Evolutionary conservation across 208 protist genomes (phyloP), one percentile per base, ranked within the genome.

Genomic region (Trypanosoma conorhini): DNA sequence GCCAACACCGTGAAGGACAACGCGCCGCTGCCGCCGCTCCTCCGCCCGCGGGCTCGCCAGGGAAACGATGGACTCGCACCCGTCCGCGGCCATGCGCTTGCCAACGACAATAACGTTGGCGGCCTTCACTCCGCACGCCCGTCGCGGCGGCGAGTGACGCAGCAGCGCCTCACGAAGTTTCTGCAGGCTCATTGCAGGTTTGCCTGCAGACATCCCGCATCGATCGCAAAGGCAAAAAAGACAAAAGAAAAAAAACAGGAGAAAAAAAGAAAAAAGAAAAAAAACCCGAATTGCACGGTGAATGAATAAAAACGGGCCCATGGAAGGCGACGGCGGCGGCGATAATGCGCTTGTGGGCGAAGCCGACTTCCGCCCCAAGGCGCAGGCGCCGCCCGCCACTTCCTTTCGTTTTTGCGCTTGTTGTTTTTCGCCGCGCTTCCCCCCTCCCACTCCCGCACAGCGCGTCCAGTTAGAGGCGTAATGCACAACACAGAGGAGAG

Each of bases 61-160:
- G 21, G 62, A 66, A 8, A 87, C 67, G 35, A 65, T 10, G 65
- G 73, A 74, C 40, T 80, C 75, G 42, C 85, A 91, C 4, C 85
- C 85, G 26, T 59, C 56, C 4, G 74, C 66, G 1, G 62, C 67
- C 85, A 91, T 91, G 24, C 61, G 62, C 55, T 62, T 66, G 17
- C 77, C 78, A 48, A 71, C 68, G 42, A 90, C 65, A 59, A 86
- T 1, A 12, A 72, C 77, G n/a, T 54, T 12, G 17, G 50, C 5
- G n/a, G 22, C 50, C 50, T 58, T 70, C 31, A 19, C 0, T 1
- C 13, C 31, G 72, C 48, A 2, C 55, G 33, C 28, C 5, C 40
- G 50, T 42, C 19, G 46, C 40, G 19, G 30, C 50, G n/a, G 9
- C 19, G 50, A 54, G n/a, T 24, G 50, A n/a, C 26, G 24, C 22